Base-by-base conservation (phyloP, 2,329 filamentous ascomycete species). In the Beauveria asiatica region DNA sequence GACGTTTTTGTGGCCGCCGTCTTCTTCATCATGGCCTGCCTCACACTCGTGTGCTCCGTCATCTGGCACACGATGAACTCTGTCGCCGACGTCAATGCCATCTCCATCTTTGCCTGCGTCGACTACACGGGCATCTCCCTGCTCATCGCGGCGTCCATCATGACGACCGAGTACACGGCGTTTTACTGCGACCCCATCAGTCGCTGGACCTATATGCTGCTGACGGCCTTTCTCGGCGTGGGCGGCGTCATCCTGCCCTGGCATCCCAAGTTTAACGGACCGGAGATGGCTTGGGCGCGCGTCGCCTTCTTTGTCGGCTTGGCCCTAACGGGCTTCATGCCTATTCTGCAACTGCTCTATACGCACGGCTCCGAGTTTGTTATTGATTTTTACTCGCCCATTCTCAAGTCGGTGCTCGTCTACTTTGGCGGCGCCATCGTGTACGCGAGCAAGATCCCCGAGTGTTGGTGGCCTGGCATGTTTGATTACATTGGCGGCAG, bases 11-110 rank as follows among this genome's bases (percentile, higher is more conserved):
- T 99, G 64, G 92, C 93, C 0, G 92, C 89, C 23, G 83, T 95
- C 65, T 99, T 99, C 81, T 97, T 99, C 78, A 90, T 96, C 70
- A 94, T 93, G 52, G 94, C 94, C 50, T 92, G 87, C 79, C 92
- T 97, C 74, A 97, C 93, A 69, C 83, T 99, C 59, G 85, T 93
- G 70, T 99, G 94, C 85, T 95, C 89, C 63, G 93, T 88, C 64
- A 86, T 97, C 70, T 99, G 94, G 94, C 94, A 99, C 77, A 97
- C 94, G 27, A 97, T 99, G 92, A 96, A 93, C 77, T 91, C 90
- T 67, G 95, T 97, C 59, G 92, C 93, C 19, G 90, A 96, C 66
- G 87, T 96, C 68, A 84, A 86, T 21, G 83, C 96, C 46, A 88
- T 99, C 76, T 94, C 96, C 71, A 88, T 92, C 63, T 97, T 99